Percentiles rank a stretch among this genome's conserved stretches.
Evolutionary conservation across 2,329 filamentous ascomycete genomes (phyloP).

Genomic region (Cladosporium sp.): DNA sequence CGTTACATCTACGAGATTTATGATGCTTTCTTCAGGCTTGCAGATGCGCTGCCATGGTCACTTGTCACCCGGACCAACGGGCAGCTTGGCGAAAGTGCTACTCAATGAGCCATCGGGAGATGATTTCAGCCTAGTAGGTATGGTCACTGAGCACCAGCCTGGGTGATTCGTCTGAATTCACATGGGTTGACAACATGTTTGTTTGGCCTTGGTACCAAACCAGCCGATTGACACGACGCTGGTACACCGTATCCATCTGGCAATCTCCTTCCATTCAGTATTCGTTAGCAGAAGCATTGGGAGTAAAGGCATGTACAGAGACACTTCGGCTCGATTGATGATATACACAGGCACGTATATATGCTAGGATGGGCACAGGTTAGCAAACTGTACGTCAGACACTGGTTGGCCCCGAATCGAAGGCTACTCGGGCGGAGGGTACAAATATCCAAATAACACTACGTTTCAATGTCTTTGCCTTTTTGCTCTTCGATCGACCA

Average conservation of each 20-base stretch:
- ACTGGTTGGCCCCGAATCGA: too few relatives aligned
- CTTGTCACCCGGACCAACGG: background rate
- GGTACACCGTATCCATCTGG: background rate
- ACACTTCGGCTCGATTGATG: background rate
- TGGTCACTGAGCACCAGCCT: too few relatives aligned
- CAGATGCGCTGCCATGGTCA: background rate
- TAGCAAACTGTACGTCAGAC: background rate
- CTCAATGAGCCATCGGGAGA: background rate
- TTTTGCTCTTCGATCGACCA: too few relatives aligned
- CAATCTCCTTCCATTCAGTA: background rate
- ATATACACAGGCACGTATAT: background rate
- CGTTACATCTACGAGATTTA: background rate
- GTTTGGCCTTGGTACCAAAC: background rate
- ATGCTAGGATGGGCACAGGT: background rate
- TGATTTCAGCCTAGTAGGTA: background rate
- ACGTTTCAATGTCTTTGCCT: too few relatives aligned
- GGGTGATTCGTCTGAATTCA: background rate
- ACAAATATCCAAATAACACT: background rate
- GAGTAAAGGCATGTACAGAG: background rate
- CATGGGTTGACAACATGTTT: background rate
- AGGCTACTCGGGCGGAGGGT: background rate
- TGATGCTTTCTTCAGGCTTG: background rate
- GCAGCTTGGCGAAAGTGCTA: background rate
- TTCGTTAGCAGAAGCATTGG: background rate
- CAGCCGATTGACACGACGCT: background rate